phyloP scores from a whole-genome alignment of 306 rosid genomes.

The Amphicarpaea edgeworthii region DNA sequence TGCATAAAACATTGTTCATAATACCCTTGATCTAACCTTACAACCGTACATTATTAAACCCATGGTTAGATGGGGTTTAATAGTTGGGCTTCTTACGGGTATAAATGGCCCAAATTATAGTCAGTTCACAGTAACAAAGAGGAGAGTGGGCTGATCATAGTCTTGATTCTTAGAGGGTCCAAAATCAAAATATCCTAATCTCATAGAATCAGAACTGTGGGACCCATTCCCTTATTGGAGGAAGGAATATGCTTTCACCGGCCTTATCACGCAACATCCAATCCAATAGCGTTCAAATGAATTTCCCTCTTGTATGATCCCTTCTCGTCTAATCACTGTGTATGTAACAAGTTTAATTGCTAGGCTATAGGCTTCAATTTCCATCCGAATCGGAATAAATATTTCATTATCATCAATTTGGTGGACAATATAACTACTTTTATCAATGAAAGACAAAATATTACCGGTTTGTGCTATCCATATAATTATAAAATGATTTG shows the following conservation, averaged over 20 bases:
- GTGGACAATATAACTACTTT: neutral
- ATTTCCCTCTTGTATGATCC: constrained; percentile 6
- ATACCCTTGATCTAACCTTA: too few species aligned
- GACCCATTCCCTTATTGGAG: neutral
- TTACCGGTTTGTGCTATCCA: constrained; percentile 9
- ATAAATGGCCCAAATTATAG: neutral
- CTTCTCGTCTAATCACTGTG: neutral
- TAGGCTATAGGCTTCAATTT: neutral
- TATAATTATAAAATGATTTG: too few species aligned
- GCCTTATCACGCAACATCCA: constrained; percentile 35
- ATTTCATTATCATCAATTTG: neutral
- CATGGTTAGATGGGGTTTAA: neutral
- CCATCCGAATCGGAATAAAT: constrained; percentile 1
- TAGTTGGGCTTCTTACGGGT: neutral
- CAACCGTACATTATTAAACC: neutral
- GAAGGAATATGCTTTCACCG: constrained; percentile 27
- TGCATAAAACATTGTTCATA: neutral
- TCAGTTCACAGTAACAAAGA: neutral
- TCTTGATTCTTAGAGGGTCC: neutral
- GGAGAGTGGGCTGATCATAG: neutral
- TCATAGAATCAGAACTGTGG: neutral
- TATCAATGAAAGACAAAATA: constrained; percentile 11
- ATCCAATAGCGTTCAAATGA: constrained; percentile 5
- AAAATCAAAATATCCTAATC: neutral
- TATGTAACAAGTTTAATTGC: neutral